phyloP scores from a whole-genome alignment of 225 moss, liverwort and hornwort genomes.

The Asterella californica region DNA sequence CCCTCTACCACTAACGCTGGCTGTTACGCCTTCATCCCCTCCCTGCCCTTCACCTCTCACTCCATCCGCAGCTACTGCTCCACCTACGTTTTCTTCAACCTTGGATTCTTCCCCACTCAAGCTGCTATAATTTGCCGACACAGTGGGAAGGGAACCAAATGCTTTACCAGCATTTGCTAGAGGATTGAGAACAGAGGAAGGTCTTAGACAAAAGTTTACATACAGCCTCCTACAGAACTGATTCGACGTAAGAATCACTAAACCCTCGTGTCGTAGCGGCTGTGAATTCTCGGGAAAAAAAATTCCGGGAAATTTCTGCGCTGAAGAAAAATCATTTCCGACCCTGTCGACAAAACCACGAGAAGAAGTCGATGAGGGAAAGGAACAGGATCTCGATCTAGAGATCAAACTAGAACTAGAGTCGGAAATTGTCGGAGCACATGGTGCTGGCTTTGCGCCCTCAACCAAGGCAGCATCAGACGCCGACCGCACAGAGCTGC shows the following conservation, averaged over 20 bases:
- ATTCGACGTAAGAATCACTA: background rate
- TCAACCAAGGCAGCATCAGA: background rate
- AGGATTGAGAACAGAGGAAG: background rate
- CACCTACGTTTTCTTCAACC: slow-evolving; percentile 14
- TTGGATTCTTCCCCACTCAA: slow-evolving; percentile 6
- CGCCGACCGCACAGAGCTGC: slow-evolving; percentile 13
- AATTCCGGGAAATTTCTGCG: background rate
- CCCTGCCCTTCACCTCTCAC: slow-evolving; percentile 39
- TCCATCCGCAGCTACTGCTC: slow-evolving; percentile 3
- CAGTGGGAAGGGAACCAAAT: background rate
- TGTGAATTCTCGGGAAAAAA: background rate
- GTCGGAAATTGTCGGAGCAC: background rate
- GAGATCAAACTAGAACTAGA: slow-evolving; percentile 17
- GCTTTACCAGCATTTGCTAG: background rate
- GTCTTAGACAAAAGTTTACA: background rate
- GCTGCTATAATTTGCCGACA: slow-evolving; percentile 27
- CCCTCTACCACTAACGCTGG: slow-evolving; percentile 43
- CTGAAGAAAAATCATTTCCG: background rate
- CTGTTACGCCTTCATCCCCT: slow-evolving; percentile 40
- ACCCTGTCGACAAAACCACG: background rate
- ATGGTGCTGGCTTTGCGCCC: background rate
- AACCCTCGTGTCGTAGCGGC: background rate
- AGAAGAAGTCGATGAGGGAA: background rate
- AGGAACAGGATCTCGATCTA: background rate
- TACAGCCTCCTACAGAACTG: background rate